Conservation (phyloP, 129 eudicot species). For the Heracleum sosnowskyi region DNA sequence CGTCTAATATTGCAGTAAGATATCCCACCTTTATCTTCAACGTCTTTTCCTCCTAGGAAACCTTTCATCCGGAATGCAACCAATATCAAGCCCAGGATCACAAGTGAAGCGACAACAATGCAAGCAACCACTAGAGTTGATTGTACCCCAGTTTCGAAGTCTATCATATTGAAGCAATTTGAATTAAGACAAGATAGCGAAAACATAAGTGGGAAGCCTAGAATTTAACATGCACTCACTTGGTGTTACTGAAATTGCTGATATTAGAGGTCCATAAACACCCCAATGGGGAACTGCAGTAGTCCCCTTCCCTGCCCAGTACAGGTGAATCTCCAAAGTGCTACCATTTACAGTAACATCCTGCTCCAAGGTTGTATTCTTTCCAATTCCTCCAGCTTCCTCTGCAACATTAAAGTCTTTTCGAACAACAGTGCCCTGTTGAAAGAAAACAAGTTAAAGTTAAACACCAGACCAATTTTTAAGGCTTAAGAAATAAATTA, state of each 20-base stretch:
- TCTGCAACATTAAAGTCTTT: slow-evolving; percentile 48
- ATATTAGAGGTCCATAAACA: slow-evolving; percentile 78
- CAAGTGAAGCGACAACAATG: slow-evolving; percentile 46
- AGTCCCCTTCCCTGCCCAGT: slow-evolving; percentile 92
- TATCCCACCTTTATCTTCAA: slow-evolving; percentile 45
- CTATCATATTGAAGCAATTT: slow-evolving; percentile 29
- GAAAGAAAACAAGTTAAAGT: slow-evolving; percentile 9
- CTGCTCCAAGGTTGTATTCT: slow-evolving; percentile 36
- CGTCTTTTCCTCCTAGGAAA: slow-evolving; percentile 38
- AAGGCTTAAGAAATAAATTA: neutral
- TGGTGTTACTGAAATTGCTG: slow-evolving; percentile 79
- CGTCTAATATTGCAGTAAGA: neutral
- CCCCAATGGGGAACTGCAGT: slow-evolving; percentile 64
- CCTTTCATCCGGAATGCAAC: slow-evolving; percentile 46
- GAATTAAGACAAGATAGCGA: slow-evolving; percentile 14
- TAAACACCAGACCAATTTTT: neutral
- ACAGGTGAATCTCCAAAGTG: slow-evolving; percentile 77
- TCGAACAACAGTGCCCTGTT: slow-evolving; percentile 50
- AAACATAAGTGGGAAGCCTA: slow-evolving; percentile 4
- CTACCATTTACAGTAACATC: slow-evolving; percentile 55
- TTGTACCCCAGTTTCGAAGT: slow-evolving; percentile 49
- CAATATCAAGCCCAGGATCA: slow-evolving; percentile 27
- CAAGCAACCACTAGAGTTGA: slow-evolving; percentile 53
- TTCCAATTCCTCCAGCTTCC: slow-evolving; percentile 58
- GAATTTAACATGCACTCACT: slow-evolving; percentile 38